Conservation (phyloP, 208 protist species). For the Trypanosoma scelopori region DNA sequence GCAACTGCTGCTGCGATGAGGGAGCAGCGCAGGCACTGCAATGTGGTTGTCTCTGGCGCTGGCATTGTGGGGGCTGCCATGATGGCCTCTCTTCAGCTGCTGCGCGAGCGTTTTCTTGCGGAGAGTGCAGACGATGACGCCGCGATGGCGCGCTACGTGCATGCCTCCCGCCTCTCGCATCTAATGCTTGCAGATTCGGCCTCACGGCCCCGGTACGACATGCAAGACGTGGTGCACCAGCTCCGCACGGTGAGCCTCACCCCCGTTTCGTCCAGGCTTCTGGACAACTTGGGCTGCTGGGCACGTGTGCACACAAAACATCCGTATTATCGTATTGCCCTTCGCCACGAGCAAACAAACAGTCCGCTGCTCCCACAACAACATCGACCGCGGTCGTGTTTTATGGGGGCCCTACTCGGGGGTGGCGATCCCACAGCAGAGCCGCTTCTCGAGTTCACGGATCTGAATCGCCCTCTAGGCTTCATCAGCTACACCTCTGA, state of each 20-base stretch:
- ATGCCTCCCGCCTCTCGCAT: slow-evolving; percentile 38
- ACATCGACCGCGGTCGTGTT: slow-evolving; percentile 51
- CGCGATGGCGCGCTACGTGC: not conserved
- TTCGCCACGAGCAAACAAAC: slow-evolving; percentile 84
- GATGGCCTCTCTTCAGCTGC: slow-evolving; percentile 70
- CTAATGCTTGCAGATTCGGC: slow-evolving; percentile 66
- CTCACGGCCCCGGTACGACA: slow-evolving; percentile 47
- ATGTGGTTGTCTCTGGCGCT: slow-evolving; percentile 78
- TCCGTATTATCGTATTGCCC: slow-evolving; percentile 82
- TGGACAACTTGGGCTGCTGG: slow-evolving; percentile 81
- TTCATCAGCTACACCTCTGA: slow-evolving; percentile 84
- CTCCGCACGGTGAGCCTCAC: slow-evolving; percentile 83
- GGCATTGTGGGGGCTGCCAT: slow-evolving; percentile 72
- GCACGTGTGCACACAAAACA: slow-evolving; percentile 70
- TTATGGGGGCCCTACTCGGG: slow-evolving; percentile 52
- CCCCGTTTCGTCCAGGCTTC: slow-evolving; percentile 76
- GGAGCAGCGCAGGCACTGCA: slow-evolving; percentile 16
- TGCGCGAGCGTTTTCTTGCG: slow-evolving; percentile 46
- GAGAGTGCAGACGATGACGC: not conserved
- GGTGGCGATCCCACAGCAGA: slow-evolving; percentile 34
- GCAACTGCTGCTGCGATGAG: not conserved
- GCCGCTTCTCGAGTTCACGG: slow-evolving; percentile 78
- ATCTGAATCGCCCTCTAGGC: slow-evolving; percentile 76
- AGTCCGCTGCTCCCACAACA: slow-evolving; percentile 40
- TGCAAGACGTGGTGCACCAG: slow-evolving; percentile 62